A percentile compares a stretch with the other conserved stretches of the same genome.
Evolutionary conservation across 179 eudicot genomes (phyloP).

Genomic region (Drosera spatulata): DNA sequence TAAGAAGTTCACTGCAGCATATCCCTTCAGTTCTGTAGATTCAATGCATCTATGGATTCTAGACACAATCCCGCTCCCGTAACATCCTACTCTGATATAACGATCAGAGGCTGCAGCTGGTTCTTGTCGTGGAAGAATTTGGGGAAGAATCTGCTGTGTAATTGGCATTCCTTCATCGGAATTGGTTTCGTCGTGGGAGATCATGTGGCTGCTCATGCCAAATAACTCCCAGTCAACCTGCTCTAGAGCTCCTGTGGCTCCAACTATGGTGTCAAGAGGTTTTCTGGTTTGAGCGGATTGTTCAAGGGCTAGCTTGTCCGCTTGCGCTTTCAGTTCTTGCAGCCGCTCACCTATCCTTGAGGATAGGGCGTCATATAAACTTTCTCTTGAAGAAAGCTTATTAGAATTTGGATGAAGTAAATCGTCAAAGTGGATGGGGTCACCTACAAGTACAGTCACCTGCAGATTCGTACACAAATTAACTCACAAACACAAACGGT

Average conservation of each 20-base stretch:
- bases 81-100: constrained; percentile 11
- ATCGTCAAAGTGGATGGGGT: constrained; percentile 78
- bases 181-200: constrained; percentile 13
- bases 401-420: constrained; percentile 27
- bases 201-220: constrained; percentile 34
- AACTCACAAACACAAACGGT: neutral
- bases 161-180: constrained; percentile 9
- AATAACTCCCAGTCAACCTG: constrained; percentile 69
- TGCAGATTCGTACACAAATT: constrained; percentile 11
- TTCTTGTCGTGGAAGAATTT: constrained; percentile 9
- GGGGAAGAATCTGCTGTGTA: neutral
- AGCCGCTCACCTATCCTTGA: constrained; percentile 57
- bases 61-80: constrained; percentile 35
- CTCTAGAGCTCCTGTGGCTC: constrained; percentile 44
- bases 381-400: constrained; percentile 31
- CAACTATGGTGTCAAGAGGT: constrained; percentile 19
- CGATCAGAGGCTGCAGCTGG: constrained; percentile 12
- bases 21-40: constrained; percentile 46
- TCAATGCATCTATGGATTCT: constrained; percentile 44
- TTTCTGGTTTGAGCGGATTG: constrained; percentile 32
- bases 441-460: constrained; percentile 95
- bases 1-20: constrained; percentile 52
- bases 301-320: constrained; percentile 53
- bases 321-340: constrained; percentile 49
- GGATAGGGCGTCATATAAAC: constrained; percentile 60